phyloP scores from a whole-genome alignment of 2,329 filamentous ascomycete species.

The Fusarium sp. region DNA sequence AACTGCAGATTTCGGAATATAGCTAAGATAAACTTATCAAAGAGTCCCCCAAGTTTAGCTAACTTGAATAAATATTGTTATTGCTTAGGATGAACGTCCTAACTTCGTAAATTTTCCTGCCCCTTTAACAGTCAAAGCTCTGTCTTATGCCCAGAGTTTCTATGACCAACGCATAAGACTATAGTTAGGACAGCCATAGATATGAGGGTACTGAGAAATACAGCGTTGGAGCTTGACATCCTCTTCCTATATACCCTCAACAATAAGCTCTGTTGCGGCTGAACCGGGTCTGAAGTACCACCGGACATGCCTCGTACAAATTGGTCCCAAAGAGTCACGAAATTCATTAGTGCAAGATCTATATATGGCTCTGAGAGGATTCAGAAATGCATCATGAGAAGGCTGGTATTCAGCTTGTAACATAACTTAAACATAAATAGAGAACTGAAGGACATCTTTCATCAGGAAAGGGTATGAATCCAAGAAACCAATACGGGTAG shows the following conservation, averaged over 20 bases:
- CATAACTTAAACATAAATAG: background rate
- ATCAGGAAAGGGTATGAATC: background rate
- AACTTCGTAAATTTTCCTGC: background rate
- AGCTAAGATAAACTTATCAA: background rate
- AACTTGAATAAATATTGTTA: background rate
- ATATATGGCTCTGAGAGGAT: background rate
- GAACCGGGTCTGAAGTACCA: background rate
- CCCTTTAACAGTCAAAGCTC: too few relatives aligned
- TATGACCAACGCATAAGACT: too few relatives aligned
- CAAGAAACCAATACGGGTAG: background rate
- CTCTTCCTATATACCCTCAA: background rate
- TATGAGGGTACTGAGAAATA: background rate
- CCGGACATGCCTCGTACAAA: background rate
- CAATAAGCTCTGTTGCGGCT: background rate
- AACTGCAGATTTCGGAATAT: background rate
- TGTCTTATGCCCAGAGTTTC: background rate
- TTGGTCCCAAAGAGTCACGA: background rate
- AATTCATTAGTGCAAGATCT: background rate
- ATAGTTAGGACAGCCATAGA: background rate
- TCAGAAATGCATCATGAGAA: too few relatives aligned
- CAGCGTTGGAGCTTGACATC: background rate
- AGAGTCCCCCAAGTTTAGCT: background rate
- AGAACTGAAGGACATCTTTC: background rate
- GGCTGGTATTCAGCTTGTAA: background rate
- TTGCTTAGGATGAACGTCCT: background rate